phyloP scores from a whole-genome alignment of 176 grass and related monocot genomes.

The Hordeum marinum region DNA sequence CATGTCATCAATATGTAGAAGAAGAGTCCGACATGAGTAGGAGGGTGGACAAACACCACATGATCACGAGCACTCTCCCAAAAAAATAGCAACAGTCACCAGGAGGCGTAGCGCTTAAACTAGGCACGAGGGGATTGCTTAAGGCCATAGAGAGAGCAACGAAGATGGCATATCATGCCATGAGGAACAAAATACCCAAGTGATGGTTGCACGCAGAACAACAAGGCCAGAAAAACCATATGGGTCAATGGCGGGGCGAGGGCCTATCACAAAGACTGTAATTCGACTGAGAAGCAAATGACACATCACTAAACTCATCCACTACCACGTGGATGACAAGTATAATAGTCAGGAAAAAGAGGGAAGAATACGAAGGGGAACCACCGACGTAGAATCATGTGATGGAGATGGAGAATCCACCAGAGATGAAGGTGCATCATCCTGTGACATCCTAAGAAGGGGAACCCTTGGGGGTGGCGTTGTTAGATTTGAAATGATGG shows the following conservation, averaged over 20 bases:
- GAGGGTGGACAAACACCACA: not conserved
- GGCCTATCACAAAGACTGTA: not conserved
- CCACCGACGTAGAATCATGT: not conserved
- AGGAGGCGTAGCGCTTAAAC: not conserved
- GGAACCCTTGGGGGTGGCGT: not conserved
- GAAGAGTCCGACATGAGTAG: not conserved
- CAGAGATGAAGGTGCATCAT: not conserved
- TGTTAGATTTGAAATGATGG: not conserved
- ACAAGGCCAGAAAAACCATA: not conserved
- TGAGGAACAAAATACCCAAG: not conserved
- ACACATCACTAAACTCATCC: not conserved
- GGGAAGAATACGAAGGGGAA: not conserved
- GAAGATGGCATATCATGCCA: too few relatives aligned
- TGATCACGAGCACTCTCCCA: not conserved
- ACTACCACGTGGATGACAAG: not conserved
- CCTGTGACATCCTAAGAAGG: not conserved
- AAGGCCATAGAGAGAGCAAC: too few relatives aligned
- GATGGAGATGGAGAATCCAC: not conserved
- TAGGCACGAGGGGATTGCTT: not conserved
- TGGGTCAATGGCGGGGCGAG: not conserved
- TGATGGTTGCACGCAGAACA: not conserved
- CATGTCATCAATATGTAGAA: not conserved
- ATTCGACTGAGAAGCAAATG: not conserved
- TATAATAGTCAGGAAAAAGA: not conserved
- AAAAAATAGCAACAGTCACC: not conserved